These are phyloP conservation scores for Mycena polygramma DNA, from an alignment of 768 basidiomycete genomes.

Conservation along the genomic window DNA sequence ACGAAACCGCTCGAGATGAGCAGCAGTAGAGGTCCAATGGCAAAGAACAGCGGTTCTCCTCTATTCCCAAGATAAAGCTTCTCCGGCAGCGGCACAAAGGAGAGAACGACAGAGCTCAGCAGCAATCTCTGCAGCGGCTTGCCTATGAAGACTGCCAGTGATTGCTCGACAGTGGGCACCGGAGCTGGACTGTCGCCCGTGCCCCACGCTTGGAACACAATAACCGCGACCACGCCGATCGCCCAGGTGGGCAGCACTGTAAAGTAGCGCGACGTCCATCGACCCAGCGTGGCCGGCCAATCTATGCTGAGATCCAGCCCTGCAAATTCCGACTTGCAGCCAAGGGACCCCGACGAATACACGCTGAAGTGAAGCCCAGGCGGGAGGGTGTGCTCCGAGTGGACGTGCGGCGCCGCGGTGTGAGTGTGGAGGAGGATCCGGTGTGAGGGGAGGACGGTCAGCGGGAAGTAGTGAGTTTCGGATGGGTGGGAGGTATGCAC, in stretches of 20 bases:
- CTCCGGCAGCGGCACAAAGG: constrained; percentile 69
- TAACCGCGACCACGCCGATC: constrained; percentile 73
- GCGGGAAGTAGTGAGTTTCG: constrained; percentile 79
- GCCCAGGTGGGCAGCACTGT: constrained; percentile 81
- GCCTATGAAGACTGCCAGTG: constrained; percentile 60
- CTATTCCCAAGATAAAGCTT: constrained; percentile 71
- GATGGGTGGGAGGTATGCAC: constrained; percentile 68
- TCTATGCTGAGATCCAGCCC: constrained; percentile 72
- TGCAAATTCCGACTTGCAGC: constrained; percentile 58
- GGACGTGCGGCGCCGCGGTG: constrained; percentile 76
- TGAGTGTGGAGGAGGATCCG: constrained; percentile 77
- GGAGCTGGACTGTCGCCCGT: constrained; percentile 50
- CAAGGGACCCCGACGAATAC: constrained; percentile 64
- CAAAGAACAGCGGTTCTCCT: constrained; percentile 61
- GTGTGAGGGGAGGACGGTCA: constrained; percentile 51
- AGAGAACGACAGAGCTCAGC: constrained; percentile 56
- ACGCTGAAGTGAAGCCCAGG: constrained; percentile 68
- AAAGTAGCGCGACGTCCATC: constrained; percentile 80
- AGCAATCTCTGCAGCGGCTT: constrained; percentile 58
- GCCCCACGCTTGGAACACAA: constrained; percentile 69
- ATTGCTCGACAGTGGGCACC: constrained; percentile 63
- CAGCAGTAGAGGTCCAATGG: constrained; percentile 69
- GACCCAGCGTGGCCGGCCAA: constrained; percentile 77
- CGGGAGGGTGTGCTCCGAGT: constrained; percentile 41
- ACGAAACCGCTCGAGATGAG: constrained; percentile 77